phyloP scores from a whole-genome alignment of 345 rosid species.

The Populus nigra region DNA sequence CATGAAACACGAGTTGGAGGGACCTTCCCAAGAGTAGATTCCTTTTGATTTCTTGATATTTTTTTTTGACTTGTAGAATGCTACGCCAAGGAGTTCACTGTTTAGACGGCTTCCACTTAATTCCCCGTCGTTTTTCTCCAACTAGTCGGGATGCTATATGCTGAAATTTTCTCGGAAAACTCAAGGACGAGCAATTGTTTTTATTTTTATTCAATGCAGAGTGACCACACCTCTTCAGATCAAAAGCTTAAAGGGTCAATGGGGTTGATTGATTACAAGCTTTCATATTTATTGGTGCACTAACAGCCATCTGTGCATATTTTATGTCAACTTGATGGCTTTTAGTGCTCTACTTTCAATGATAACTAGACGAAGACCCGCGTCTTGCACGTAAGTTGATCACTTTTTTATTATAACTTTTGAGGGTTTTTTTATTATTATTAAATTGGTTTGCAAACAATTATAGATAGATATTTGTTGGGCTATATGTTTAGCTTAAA shows the following conservation, averaged over 20 bases:
- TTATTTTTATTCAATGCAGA: background rate
- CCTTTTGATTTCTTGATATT: background rate
- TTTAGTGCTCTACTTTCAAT: background rate
- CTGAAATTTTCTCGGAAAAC: background rate
- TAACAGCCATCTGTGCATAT: background rate
- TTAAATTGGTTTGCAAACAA: too few relatives aligned
- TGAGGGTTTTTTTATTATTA: too few relatives aligned
- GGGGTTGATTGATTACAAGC: background rate
- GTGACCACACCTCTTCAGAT: background rate
- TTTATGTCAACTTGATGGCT: background rate
- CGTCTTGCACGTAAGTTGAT: too few relatives aligned
- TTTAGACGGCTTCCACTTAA: background rate
- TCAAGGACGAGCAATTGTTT: background rate
- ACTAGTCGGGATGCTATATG: too few relatives aligned
- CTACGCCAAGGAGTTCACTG: background rate
- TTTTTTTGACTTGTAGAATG: background rate
- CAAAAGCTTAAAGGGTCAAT: background rate
- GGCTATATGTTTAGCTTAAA: too few relatives aligned
- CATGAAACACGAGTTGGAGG: background rate
- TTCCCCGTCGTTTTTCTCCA: too few relatives aligned
- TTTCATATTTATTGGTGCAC: background rate
- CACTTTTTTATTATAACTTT: too few relatives aligned
- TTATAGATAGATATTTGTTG: too few relatives aligned
- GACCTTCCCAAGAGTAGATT: background rate
- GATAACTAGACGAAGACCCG: background rate